Evolutionary conservation across 2,329 filamentous ascomycete species (phyloP).

Genomic region (Pyrenophora teres): DNA sequence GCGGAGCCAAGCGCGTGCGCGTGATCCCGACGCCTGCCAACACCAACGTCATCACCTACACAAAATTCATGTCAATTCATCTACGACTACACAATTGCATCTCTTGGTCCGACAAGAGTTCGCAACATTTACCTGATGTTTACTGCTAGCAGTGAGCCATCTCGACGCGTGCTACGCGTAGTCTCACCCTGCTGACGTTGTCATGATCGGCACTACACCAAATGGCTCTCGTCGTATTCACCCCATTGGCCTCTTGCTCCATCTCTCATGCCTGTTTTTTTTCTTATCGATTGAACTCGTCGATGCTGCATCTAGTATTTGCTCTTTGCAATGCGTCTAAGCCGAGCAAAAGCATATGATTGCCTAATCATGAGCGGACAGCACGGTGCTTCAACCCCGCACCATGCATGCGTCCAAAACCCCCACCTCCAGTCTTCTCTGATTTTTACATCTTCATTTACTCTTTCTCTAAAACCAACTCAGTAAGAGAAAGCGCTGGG

Average conservation of each 20-base stretch:
- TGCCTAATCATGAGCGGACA: background rate
- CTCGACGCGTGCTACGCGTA: background rate
- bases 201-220: constrained; percentile 6
- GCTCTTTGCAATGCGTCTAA: background rate
- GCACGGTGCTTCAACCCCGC: constrained; percentile 5
- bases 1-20: constrained; percentile 3
- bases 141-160: background rate
- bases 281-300: too few relatives aligned
- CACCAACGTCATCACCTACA: background rate
- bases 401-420: background rate
- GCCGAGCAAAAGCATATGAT: background rate
- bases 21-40: background rate
- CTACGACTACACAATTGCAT: too few relatives aligned
- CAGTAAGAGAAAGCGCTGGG: too few relatives aligned
- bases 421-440: constrained; percentile 1
- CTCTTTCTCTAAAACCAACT: too few relatives aligned
- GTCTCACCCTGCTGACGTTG: constrained; percentile 9
- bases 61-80: background rate
- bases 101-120: too few relatives aligned
- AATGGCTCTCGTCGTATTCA: background rate
- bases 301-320: too few relatives aligned
- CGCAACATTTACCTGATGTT: too few relatives aligned
- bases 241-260: background rate
- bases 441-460: too few relatives aligned
- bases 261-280: too few relatives aligned